Evolutionary conservation across 140 eudicot genomes (phyloP).

Genomic region (Oenanthe javanica): DNA sequence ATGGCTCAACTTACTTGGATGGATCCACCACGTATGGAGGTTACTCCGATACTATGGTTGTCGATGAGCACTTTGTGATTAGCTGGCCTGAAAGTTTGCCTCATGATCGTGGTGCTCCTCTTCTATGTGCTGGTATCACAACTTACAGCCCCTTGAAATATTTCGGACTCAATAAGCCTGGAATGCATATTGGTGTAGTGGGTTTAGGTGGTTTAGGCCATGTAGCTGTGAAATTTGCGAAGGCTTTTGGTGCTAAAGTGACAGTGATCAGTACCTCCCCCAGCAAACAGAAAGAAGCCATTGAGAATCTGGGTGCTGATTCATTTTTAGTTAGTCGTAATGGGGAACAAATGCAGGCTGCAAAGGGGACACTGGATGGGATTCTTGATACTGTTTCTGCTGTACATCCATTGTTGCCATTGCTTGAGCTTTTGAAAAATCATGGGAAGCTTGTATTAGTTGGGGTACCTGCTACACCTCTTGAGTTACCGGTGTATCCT

Average conservation of each 20-base stretch:
- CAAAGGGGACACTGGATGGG: conserved; percentile 15
- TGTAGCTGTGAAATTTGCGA: conserved; percentile 23
- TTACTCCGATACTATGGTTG: too few species aligned
- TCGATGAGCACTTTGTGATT: too few species aligned
- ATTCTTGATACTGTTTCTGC: conserved; percentile 20
- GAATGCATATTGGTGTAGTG: conserved; percentile 20
- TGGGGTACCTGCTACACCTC: conserved; percentile 17
- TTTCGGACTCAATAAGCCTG: conserved; percentile 17
- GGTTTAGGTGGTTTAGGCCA: conserved; percentile 26
- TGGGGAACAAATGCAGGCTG: conserved; percentile 5
- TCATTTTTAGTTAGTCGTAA: conserved; percentile 6
- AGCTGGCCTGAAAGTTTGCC: conserved; percentile 25
- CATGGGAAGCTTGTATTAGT: conserved; percentile 16
- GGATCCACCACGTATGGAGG: conserved; percentile 25
- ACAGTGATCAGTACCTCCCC: conserved; percentile 24
- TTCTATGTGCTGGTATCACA: conserved; percentile 21
- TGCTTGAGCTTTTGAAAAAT: conserved; percentile 17
- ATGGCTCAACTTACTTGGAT: conserved; percentile 8
- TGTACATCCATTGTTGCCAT: conserved; percentile 16
- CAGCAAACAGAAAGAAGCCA: conserved; percentile 15
- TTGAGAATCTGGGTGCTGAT: conserved; percentile 22
- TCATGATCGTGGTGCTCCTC: conserved; percentile 23
- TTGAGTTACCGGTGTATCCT: conserved; percentile 15
- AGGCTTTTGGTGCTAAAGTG: conserved; percentile 23
- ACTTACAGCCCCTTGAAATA: conserved; percentile 21